Evolutionary conservation across 257 asterid species (phyloP).

Genomic region (Orobanche coerulescens): DNA sequence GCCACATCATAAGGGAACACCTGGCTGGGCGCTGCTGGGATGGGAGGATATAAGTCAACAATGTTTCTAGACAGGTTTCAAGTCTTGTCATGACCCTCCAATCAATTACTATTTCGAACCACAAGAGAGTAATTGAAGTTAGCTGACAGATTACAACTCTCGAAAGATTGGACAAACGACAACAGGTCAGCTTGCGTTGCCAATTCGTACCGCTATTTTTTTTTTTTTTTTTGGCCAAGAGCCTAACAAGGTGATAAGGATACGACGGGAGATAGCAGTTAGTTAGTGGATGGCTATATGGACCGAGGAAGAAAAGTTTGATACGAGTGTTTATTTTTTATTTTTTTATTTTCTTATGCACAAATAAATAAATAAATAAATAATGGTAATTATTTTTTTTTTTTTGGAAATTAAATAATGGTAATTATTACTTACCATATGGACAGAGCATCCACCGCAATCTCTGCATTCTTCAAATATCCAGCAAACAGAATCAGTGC

Average conservation of each 20-base stretch:
- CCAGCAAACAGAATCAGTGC: constrained; percentile 35
- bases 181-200: neutral
- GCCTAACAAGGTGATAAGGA: neutral
- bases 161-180: neutral
- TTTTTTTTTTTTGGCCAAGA: too few relatives aligned
- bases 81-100: neutral
- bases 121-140: neutral
- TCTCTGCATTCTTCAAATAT: constrained; percentile 31
- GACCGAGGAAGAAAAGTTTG: neutral
- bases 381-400: too few relatives aligned
- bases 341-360: too few relatives aligned
- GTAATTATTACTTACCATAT: constrained; percentile 30
- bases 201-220: neutral
- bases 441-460: constrained; percentile 36
- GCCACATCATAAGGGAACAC: too few relatives aligned
- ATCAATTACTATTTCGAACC: too few relatives aligned
- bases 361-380: too few relatives aligned
- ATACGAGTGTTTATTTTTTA: too few relatives aligned
- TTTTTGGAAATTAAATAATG: too few relatives aligned
- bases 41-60: too few relatives aligned
- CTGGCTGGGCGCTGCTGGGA: too few relatives aligned
- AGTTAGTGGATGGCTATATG: too few relatives aligned
- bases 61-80: neutral
- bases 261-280: neutral
- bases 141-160: neutral